Evolutionary conservation across 148 eudicot species (phyloP), one percentile per base, ranked within the genome.

Genomic region (Camellia lanceoleosa): DNA sequence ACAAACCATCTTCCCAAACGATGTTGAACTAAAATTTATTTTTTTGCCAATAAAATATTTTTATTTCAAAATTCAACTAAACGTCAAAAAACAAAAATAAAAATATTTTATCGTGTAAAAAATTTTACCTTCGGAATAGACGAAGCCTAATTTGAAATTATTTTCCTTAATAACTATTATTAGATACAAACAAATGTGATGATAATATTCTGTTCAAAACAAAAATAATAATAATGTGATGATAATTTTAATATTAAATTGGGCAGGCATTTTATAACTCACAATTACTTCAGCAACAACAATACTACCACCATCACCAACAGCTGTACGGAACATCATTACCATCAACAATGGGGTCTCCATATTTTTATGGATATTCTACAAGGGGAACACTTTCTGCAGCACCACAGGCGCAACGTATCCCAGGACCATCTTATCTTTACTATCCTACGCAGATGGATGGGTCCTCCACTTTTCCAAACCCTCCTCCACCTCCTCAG

Each of bases 321-420:
- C 90, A 92, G 62, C 52, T 84, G 51, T 87, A 89, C 73, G 97
- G 91, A 73, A 44, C 82, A 19, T 70, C 89, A 55, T 72, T 88
- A 55, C 68, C 89, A 46, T 78, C 86, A 11, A 52, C 85, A 2
- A 66, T 85, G 74, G 88, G 85, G 19, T 43, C 71, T 42, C 91
- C 90, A 4, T 89, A 89, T 75, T 89, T 86, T 81, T 92, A 92
- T 49, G 92, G 94, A 78, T 89, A 88, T 65, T 75, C 92, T 43
- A 56, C 90, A 3, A 84, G 88, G 83, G 86, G 85, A 69, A 71
- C 88, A 4, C 85, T 75, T 74, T 70, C 38, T 30, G 38, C 82
- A 15, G 68, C 82, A 23, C 66, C 68, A 12, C 70, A 67, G 74
- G 79, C 79, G 75, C 84, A 84, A 62, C 83, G 85, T 38, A 23